phyloP scores from a whole-genome alignment of 2,329 filamentous ascomycete genomes.

The Claviceps sp. region DNA sequence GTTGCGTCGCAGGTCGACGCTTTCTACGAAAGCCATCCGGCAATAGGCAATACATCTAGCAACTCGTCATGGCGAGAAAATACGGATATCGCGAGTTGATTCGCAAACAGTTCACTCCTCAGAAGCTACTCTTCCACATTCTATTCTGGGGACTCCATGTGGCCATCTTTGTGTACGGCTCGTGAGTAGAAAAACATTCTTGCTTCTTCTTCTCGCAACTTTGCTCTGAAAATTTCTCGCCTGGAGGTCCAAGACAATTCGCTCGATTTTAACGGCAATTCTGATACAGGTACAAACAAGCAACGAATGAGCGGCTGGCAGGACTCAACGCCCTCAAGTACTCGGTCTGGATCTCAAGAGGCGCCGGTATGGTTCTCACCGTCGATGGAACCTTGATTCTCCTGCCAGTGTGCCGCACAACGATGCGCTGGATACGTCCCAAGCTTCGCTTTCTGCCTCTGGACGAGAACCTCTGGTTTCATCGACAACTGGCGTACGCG shows the following conservation, averaged over 20 bases:
- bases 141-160: conserved; percentile 72
- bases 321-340: conserved; percentile 68
- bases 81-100: conserved; percentile 30
- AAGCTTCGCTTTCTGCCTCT: conserved; percentile 80
- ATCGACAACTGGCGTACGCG: conserved; percentile 84
- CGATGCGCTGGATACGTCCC: conserved; percentile 72
- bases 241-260: too few relatives aligned
- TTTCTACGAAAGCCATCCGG: conserved; percentile 8
- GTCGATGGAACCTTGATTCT: conserved; percentile 81
- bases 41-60: background rate
- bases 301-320: conserved; percentile 50
- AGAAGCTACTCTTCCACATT: conserved; percentile 67
- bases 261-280: background rate
- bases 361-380: conserved; percentile 73
- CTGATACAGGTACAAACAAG: conserved; percentile 61
- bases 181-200: conserved; percentile 39
- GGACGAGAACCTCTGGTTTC: conserved; percentile 97
- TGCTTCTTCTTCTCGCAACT: too few relatives aligned
- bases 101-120: conserved; percentile 52
- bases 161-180: conserved; percentile 71
- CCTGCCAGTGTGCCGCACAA: conserved; percentile 85
- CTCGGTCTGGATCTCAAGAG: conserved; percentile 94
- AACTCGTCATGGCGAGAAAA: conserved; percentile 22
- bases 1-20: conserved; percentile 44
- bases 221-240: too few relatives aligned